Evolutionary conservation across 2,329 filamentous ascomycete species (phyloP), one percentile per base, ranked within the genome.

Genomic region (Aspergillus caelatus): DNA sequence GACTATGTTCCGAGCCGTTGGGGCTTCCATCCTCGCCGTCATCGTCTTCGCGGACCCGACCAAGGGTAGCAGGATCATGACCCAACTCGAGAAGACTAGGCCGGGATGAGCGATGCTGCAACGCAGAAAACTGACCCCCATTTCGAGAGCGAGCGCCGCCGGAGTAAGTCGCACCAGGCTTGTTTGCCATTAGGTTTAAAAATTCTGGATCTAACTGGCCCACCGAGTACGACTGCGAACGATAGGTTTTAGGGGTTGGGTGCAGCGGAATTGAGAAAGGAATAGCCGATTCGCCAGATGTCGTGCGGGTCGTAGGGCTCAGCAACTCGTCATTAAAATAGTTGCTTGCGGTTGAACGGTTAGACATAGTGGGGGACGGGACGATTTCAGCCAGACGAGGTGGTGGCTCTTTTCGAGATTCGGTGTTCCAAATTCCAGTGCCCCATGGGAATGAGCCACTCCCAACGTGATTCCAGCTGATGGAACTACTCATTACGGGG

Each of bases 201-300:
- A 74, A 72, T 63, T 94, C 91, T 1, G 89, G 86, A 59, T 97
- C 93, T 65, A 93, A 83, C 75, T 97, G 94, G 5, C 94, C 94
- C 55, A 96, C 94, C 0, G 94, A 98, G 78, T 98, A 98, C 5
- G 95, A 98, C 77, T 97, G 93, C 7, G 95, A 99, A 50, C 95
- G 89, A 71, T 96, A 95, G 1, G 92, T 93, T 78, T 98, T 98
- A 1, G 92, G 92, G 0, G 92, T 95, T 0, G 94, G 93, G 67
- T 96, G 92, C 23, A 96, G 83, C 4, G 93, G 93, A 68, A 96
- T 96, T 8, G 91, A 86, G 72, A 96, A 96, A 1, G 93, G 92
- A 60, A 96, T 91, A 8, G 81, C 74, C 10, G 82, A 78, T 66
- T 94, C 85, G 36, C 79, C 80, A 63, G 80, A 71, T 63, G 80